A percentile compares a stretch with the other conserved stretches of the same genome.
Evolutionary conservation across 352 stramenopile species (phyloP).

Genomic region (Phytophthora brassicae): DNA sequence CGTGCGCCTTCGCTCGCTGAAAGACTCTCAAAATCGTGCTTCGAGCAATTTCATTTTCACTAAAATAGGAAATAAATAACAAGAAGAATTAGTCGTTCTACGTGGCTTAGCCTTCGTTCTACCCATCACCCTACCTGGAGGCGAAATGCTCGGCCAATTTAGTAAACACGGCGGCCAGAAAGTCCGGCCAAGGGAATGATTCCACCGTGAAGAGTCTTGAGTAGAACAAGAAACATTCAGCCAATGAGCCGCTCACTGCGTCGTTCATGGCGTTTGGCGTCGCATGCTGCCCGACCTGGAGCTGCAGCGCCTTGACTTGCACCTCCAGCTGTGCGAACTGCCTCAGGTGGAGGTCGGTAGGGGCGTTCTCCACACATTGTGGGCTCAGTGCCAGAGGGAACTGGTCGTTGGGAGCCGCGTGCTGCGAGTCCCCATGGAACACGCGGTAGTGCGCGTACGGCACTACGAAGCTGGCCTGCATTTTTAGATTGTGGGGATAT

Average conservation of each 20-base stretch:
- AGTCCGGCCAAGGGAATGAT: slow-evolving; percentile 66
- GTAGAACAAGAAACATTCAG: slow-evolving; percentile 60
- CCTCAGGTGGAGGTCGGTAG: slow-evolving; percentile 54
- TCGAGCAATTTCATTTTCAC: slow-evolving; percentile 38
- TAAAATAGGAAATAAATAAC: slow-evolving; percentile 9
- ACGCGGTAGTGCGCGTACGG: slow-evolving; percentile 58
- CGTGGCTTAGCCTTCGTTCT: slow-evolving; percentile 1
- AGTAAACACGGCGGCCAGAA: slow-evolving; percentile 51
- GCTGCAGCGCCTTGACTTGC: slow-evolving; percentile 54
- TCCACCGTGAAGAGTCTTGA: slow-evolving; percentile 52
- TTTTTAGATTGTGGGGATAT: neutral
- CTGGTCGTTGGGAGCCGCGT: slow-evolving; percentile 32
- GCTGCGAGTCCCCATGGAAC: slow-evolving; percentile 48
- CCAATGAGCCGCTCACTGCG: slow-evolving; percentile 33
- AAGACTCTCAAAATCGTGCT: slow-evolving; percentile 51
- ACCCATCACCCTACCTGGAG: slow-evolving; percentile 30
- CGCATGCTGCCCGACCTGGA: slow-evolving; percentile 19
- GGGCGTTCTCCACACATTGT: slow-evolving; percentile 6
- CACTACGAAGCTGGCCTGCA: slow-evolving; percentile 49
- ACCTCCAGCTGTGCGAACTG: slow-evolving; percentile 64
- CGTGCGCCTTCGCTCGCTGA: slow-evolving; percentile 34
- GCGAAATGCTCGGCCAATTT: slow-evolving; percentile 61
- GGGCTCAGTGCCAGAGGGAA: slow-evolving; percentile 26
- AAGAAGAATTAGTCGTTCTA: slow-evolving; percentile 6
- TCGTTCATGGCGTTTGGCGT: slow-evolving; percentile 1